phyloP scores from a whole-genome alignment of 768 basidiomycete species.

The Boletus sp. region DNA sequence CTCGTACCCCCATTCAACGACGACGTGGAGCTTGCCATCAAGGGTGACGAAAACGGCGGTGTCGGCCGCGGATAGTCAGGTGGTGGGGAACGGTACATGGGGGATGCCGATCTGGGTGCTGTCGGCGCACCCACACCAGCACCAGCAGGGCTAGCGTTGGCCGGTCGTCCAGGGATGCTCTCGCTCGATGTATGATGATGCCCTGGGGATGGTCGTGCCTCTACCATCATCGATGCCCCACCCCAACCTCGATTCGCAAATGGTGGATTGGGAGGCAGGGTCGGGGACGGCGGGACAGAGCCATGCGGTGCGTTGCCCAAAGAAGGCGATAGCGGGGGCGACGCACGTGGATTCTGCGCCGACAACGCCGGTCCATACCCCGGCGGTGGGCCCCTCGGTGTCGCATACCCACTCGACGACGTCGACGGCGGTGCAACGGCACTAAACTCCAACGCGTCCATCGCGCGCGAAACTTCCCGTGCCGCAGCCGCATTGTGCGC shows the following conservation, averaged over 20 bases:
- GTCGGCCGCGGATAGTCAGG: constrained; percentile 44
- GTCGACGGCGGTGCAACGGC: constrained; percentile 20
- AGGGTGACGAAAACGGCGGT: constrained; percentile 29
- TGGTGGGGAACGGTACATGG: constrained; percentile 33
- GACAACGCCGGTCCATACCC: constrained; percentile 2
- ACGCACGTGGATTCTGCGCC: not conserved
- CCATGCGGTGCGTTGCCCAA: constrained; percentile 11
- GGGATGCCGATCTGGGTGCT: not conserved
- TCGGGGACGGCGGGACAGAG: constrained; percentile 25
- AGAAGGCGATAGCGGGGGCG: not conserved
- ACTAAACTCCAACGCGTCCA: constrained; percentile 52
- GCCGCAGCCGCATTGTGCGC: constrained; percentile 66
- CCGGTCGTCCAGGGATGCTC: not conserved
- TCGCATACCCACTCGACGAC: constrained; percentile 11
- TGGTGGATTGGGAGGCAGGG: constrained; percentile 38
- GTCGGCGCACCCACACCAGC: not conserved
- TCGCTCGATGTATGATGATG: constrained; percentile 5
- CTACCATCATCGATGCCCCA: constrained; percentile 6
- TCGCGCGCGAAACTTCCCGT: constrained; percentile 60
- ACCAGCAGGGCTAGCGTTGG: not conserved
- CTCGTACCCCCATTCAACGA: constrained; percentile 28
- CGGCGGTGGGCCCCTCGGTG: constrained; percentile 14
- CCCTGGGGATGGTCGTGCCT: constrained; percentile 1
- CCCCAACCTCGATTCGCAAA: constrained; percentile 34
- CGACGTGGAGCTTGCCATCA: constrained; percentile 33